Conservation (phyloP, 2,329 filamentous ascomycete species). For the Aureobasidium mangrovei region DNA sequence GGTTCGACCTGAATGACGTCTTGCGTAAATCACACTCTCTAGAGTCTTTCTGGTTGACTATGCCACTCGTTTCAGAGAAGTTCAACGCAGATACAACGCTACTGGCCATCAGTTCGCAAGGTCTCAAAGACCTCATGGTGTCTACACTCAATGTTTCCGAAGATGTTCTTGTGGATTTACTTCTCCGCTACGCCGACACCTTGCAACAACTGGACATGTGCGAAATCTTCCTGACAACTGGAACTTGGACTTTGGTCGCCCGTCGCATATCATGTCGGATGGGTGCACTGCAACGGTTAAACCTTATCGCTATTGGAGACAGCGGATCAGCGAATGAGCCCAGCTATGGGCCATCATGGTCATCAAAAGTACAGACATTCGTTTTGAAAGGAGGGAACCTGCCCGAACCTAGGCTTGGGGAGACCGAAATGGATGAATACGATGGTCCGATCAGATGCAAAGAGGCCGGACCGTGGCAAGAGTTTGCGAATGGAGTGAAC, state of each 20-base stretch:
- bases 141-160: not conserved
- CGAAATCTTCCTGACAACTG: not conserved
- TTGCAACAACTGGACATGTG: not conserved
- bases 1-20: not conserved
- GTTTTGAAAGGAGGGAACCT: too few relatives aligned
- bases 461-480: too few relatives aligned
- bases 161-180: not conserved
- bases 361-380: too few relatives aligned
- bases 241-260: not conserved
- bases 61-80: not conserved
- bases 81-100: not conserved
- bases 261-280: not conserved
- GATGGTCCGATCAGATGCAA: too few relatives aligned
- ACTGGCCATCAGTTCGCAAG: not conserved
- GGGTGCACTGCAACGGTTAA: not conserved
- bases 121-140: not conserved
- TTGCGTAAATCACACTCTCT: not conserved
- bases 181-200: not conserved
- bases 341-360: too few relatives aligned
- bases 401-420: too few relatives aligned
- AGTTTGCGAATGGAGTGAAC: too few relatives aligned
- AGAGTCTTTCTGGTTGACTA: not conserved
- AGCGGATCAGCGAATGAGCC: too few relatives aligned
- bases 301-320: not conserved
- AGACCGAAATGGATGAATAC: too few relatives aligned